Conservation (phyloP, 192 early-diverging fungal genomes). For the Powellomyces hirtus region DNA sequence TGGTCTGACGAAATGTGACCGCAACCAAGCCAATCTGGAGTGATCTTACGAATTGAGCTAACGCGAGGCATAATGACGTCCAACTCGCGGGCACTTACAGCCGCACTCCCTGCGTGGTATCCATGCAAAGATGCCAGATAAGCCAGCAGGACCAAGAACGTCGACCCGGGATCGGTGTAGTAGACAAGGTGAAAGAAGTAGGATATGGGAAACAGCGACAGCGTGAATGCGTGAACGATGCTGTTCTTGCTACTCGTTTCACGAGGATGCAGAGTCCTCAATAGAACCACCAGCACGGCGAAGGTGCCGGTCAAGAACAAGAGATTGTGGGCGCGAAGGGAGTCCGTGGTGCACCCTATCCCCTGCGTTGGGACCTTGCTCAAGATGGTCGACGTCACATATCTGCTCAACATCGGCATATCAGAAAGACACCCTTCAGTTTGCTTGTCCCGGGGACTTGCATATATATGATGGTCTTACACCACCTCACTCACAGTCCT, state of each 20-base stretch:
- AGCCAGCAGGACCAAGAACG: slow-evolving; percentile 71
- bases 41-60: neutral
- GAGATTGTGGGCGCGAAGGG: slow-evolving; percentile 62
- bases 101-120: slow-evolving; percentile 50
- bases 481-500: slow-evolving; percentile 67
- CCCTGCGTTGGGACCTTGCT: neutral
- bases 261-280: slow-evolving; percentile 17
- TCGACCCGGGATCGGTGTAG: slow-evolving; percentile 89
- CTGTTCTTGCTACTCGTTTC: neutral
- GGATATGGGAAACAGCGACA: slow-evolving; percentile 72
- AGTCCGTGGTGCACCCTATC: slow-evolving; percentile 1
- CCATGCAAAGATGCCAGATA: slow-evolving; percentile 56
- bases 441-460: neutral
- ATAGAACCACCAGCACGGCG: slow-evolving; percentile 6
- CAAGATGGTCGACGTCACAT: slow-evolving; percentile 1
- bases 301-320: slow-evolving; percentile 44
- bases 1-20: slow-evolving; percentile 84
- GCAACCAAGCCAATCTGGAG: slow-evolving; percentile 31
- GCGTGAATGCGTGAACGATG: slow-evolving; percentile 17
- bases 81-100: slow-evolving; percentile 43
- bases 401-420: neutral
- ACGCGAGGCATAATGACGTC: neutral
- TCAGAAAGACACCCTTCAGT: neutral
- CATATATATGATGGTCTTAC: neutral
- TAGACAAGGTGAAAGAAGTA: slow-evolving; percentile 88